Base-by-base conservation (phyloP, 352 stramenopile species). In the Peronospora farinosa region DNA sequence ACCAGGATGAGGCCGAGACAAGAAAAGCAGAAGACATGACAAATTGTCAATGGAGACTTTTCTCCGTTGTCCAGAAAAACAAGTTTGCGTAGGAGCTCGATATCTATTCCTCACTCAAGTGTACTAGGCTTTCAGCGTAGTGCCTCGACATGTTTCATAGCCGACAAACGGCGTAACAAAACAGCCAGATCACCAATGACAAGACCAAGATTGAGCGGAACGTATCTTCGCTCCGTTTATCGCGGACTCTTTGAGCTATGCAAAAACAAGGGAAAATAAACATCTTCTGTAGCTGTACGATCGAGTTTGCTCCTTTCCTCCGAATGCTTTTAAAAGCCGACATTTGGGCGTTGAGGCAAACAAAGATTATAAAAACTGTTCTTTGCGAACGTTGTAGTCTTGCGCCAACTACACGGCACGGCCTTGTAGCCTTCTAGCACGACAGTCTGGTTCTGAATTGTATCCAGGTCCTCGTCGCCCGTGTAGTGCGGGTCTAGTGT, bases 401-500 rank as follows among this genome's bases (percentile, higher is more conserved):
- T 77, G 15, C 80, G 70, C 80, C 78, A 92, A 48, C 72, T 70
- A 37, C 76, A 86, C 0, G 78, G 62, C 0, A 88, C 52, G 12
- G 69, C 80, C 51, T 89, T 89, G 76, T 88, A 92, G 0, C 74
- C 74, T 66, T 92, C 76, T 5, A 92, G 64, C 21, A 42, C 5
- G 13, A 82, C 54, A 12, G 60, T 66, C 40, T 86, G 72, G 50
- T 64, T 72, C 64, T 88, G 78, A 51, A 95, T 87, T 9, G 63
- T 66, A 3, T 51, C 32, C 39, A 92, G 41, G 25, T 91, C 74
- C n/a, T 93, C 82, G 13, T 47, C 41, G 10, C 82, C 80, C 6
- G 58, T 70, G 54, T 95, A 95, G 51, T 93, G 84, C 39, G 84
- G 84, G 49, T 95, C 84, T 7, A 95, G 56, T 25, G 88, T 86